phyloP scores from a whole-genome alignment of 2,329 filamentous ascomycete genomes.

The Stromatinia cepivora region DNA sequence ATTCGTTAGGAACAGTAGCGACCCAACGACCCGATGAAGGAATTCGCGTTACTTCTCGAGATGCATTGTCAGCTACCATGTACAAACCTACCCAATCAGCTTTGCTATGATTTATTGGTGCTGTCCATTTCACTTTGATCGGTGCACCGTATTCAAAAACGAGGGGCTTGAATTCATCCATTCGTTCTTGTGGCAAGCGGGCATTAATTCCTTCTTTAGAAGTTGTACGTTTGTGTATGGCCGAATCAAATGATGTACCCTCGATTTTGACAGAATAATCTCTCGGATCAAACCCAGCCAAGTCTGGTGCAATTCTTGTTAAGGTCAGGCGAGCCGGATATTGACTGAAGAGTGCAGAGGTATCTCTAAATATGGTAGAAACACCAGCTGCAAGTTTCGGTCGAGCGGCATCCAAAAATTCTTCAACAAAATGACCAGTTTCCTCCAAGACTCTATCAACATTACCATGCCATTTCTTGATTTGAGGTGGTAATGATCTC shows the following conservation, averaged over 20 bases:
- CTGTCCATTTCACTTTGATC: constrained; percentile 86
- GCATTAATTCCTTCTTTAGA: constrained; percentile 73
- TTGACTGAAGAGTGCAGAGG: constrained; percentile 81
- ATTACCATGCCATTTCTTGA: constrained; percentile 81
- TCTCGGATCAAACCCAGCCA: constrained; percentile 76
- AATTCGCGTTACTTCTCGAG: constrained; percentile 78
- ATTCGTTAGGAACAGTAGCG: constrained; percentile 73
- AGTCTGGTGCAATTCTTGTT: constrained; percentile 73
- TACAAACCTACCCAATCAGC: constrained; percentile 97
- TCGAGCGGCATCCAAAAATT: constrained; percentile 80
- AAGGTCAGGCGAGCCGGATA: constrained; percentile 86
- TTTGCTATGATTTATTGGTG: constrained; percentile 81
- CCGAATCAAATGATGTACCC: constrained; percentile 56
- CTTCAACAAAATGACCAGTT: constrained; percentile 85
- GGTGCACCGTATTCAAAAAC: constrained; percentile 87
- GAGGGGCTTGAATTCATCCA: constrained; percentile 67
- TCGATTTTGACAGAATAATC: constrained; percentile 77
- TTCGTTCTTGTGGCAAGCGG: constrained; percentile 62
- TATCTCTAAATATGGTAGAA: constrained; percentile 83
- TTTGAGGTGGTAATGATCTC: constrained; percentile 77
- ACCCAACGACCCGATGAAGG: constrained; percentile 88
- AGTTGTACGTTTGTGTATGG: constrained; percentile 59
- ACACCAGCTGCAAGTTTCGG: constrained; percentile 86
- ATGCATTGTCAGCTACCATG: constrained; percentile 91
- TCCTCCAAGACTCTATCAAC: constrained; percentile 86